These are phyloP conservation scores for Trichosporon ovoides DNA, from an alignment of 1,284 basidiomycete genomes.

Conservation along the genomic window DNA sequence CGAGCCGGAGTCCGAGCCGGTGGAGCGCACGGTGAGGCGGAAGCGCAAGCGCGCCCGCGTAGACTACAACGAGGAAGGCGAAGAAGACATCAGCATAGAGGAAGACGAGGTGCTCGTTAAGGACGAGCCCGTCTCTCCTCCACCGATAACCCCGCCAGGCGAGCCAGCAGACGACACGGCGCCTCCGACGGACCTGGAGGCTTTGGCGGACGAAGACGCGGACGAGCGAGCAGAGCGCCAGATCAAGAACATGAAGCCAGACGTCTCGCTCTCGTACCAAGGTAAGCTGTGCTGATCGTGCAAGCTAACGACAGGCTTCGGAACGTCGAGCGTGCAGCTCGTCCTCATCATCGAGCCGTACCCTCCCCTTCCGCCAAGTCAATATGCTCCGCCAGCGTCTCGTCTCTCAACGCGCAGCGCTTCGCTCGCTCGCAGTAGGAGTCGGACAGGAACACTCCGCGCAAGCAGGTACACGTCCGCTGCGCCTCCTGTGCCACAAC, in stretches of 20 bases:
- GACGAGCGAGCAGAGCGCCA: constrained; percentile 26
- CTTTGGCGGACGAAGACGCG: neutral
- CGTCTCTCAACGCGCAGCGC: constrained; percentile 40
- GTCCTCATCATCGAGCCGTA: constrained; percentile 46
- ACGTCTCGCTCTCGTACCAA: constrained; percentile 38
- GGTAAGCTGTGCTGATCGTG: constrained; percentile 20
- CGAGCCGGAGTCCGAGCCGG: neutral
- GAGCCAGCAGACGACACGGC: constrained; percentile 8
- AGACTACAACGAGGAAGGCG: neutral
- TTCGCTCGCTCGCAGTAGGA: constrained; percentile 31
- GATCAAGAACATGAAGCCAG: constrained; percentile 47
- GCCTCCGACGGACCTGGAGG: neutral
- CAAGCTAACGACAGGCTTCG: constrained; percentile 32
- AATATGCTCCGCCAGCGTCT: constrained; percentile 44
- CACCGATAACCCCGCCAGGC: neutral
- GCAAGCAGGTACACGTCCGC: constrained; percentile 33
- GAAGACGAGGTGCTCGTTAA: constrained; percentile 25
- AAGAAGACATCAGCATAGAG: constrained; percentile 15
- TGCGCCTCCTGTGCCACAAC: constrained; percentile 26
- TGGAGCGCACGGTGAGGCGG: neutral
- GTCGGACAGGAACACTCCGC: constrained; percentile 27
- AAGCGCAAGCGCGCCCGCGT: constrained; percentile 23
- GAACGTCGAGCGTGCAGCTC: constrained; percentile 43
- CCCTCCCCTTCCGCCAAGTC: constrained; percentile 36
- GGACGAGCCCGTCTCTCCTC: constrained; percentile 17